Conservation (phyloP, 1,284 basidiomycete genomes). For the Pyrrhoderma lamaoense region DNA sequence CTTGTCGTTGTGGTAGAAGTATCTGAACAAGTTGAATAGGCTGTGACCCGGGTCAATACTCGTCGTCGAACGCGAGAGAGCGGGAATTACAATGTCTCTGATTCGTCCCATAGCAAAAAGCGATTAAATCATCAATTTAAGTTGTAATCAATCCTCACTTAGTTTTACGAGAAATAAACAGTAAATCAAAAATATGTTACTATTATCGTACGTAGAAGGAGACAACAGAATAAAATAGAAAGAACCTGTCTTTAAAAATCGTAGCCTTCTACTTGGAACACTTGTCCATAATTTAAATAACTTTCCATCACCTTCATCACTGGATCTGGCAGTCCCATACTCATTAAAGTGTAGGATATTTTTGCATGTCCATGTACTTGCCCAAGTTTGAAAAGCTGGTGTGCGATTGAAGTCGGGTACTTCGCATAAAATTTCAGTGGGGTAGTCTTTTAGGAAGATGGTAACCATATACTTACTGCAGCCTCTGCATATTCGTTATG, state of each 20-base stretch:
- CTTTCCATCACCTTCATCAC: conserved; percentile 84
- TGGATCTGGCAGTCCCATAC: conserved; percentile 84
- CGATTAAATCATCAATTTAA: no score
- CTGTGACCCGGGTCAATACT: no score
- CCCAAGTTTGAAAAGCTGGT: conserved; percentile 88
- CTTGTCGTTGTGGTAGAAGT: no score
- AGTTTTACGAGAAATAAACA: neutral
- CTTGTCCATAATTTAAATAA: conserved; percentile 72
- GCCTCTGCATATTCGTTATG: conserved; percentile 79
- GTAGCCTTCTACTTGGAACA: conserved; percentile 75
- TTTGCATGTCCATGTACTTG: conserved; percentile 93
- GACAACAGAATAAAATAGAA: neutral
- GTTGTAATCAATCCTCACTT: neutral
- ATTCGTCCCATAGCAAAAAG: no score
- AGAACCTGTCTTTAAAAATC: conserved; percentile 45
- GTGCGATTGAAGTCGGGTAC: conserved; percentile 89
- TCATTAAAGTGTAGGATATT: conserved; percentile 88
- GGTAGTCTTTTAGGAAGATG: conserved; percentile 7
- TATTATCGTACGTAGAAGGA: neutral
- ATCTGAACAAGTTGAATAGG: no score
- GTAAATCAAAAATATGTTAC: neutral
- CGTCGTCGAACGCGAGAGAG: no score
- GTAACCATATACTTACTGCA: conserved; percentile 44
- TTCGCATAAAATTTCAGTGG: conserved; percentile 26
- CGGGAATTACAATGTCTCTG: no score